Evolutionary conservation across 2,329 filamentous ascomycete species (phyloP).

Genomic region (Aureobasidium vineae): DNA sequence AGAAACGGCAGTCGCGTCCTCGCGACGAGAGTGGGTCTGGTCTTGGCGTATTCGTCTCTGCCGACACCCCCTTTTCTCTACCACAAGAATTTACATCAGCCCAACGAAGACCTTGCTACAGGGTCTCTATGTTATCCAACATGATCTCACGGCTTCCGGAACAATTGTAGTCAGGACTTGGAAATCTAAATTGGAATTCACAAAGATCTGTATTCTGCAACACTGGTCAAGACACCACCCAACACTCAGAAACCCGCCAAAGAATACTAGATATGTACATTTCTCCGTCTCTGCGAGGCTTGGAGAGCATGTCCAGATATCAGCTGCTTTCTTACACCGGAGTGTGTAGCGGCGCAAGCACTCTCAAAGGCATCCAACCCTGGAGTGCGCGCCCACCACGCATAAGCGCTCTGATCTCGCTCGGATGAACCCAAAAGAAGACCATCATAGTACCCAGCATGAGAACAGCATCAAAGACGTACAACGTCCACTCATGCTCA

Average conservation of each 20-base stretch:
- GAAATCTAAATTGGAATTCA: too few relatives aligned
- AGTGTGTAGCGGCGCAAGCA: background rate
- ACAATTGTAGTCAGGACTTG: too few relatives aligned
- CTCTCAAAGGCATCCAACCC: slow-evolving; percentile 11
- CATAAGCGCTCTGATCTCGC: slow-evolving; percentile 4
- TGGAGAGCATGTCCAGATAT: background rate
- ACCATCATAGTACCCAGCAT: slow-evolving; percentile 40
- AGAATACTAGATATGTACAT: too few relatives aligned
- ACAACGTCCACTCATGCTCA: slow-evolving; percentile 45
- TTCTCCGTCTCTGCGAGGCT: too few relatives aligned
- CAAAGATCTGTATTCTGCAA: too few relatives aligned
- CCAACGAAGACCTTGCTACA: too few relatives aligned
- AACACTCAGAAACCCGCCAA: too few relatives aligned
- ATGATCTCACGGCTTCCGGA: too few relatives aligned
- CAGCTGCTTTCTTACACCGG: background rate
- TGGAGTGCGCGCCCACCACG: background rate
- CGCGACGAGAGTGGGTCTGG: background rate
- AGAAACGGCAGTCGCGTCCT: background rate
- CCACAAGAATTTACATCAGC: too few relatives aligned
- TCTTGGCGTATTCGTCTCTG: background rate
- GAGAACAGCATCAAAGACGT: slow-evolving; percentile 47
- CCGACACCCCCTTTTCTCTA: too few relatives aligned
- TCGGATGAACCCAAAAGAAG: slow-evolving; percentile 27
- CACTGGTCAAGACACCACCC: too few relatives aligned
- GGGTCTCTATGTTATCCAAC: too few relatives aligned